Conservation (phyloP, 2,329 filamentous ascomycete genomes). For the Fusarium annulatum region DNA sequence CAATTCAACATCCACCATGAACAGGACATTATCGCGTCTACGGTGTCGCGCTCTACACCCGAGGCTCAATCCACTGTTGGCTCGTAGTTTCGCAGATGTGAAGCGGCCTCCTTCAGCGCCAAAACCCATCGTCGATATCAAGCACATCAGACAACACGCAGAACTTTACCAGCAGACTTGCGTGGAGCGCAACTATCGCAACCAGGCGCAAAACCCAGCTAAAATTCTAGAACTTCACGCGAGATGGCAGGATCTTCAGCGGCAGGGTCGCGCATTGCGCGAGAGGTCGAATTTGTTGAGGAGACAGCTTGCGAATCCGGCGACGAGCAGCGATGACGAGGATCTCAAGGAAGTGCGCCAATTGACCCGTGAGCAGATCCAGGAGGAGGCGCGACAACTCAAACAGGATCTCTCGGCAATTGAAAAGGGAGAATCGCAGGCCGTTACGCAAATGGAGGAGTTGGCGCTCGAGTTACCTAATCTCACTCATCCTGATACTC, state of each 20-base stretch:
- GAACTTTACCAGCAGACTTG: slow-evolving; percentile 86
- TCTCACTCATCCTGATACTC: slow-evolving; percentile 81
- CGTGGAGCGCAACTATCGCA: slow-evolving; percentile 82
- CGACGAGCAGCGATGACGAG: slow-evolving; percentile 57
- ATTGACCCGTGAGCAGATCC: slow-evolving; percentile 62
- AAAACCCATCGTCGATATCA: slow-evolving; percentile 83
- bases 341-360: slow-evolving; percentile 50
- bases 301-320: slow-evolving; percentile 63
- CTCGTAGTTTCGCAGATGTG: slow-evolving; percentile 42
- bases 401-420: slow-evolving; percentile 72
- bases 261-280: slow-evolving; percentile 68
- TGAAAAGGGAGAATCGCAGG: slow-evolving; percentile 69
- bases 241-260: slow-evolving; percentile 71
- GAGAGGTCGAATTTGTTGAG: slow-evolving; percentile 75
- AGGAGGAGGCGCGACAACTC: slow-evolving; percentile 71
- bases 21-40: slow-evolving; percentile 44
- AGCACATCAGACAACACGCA: slow-evolving; percentile 88
- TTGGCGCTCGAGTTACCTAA: slow-evolving; percentile 88
- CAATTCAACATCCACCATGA: slow-evolving; percentile 46
- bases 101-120: slow-evolving; percentile 77
- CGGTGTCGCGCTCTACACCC: slow-evolving; percentile 40
- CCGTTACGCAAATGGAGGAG: slow-evolving; percentile 74
- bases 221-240: slow-evolving; percentile 67
- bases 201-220: slow-evolving; percentile 64
- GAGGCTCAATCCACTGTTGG: slow-evolving; percentile 15